These are phyloP conservation scores for Artemisia annua DNA, from an alignment of 129 eudicot genomes.

Conservation along the genomic window DNA sequence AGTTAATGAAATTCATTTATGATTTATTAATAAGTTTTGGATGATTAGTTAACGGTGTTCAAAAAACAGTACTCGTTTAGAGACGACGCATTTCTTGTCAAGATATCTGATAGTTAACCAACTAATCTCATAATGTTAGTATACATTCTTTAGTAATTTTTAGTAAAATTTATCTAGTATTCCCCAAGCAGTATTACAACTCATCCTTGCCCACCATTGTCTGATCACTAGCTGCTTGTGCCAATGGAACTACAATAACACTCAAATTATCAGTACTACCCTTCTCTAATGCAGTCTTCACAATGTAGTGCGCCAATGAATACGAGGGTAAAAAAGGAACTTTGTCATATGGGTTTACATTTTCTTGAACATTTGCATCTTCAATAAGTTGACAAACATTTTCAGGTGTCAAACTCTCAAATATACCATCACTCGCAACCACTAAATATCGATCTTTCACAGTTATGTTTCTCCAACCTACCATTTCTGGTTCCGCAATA, in stretches of 20 bases:
- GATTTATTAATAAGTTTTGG: no score
- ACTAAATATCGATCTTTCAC: constrained; percentile 49
- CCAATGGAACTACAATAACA: constrained; percentile 58
- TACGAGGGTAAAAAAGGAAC: constrained; percentile 19
- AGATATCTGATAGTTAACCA: no score
- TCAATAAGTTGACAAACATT: constrained; percentile 56
- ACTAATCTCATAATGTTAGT: no score
- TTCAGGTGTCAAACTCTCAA: constrained; percentile 53
- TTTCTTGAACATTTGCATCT: constrained; percentile 23
- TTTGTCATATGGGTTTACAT: constrained; percentile 11
- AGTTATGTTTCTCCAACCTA: constrained; percentile 48
- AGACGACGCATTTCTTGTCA: no score
- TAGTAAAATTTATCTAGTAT: not conserved
- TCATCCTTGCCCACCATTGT: constrained; percentile 16
- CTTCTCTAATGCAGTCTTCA: constrained; percentile 45
- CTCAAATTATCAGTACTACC: constrained; percentile 78
- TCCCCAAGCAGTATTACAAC: constrained; percentile 23
- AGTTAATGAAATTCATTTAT: no score
- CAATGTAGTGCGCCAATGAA: constrained; percentile 49
- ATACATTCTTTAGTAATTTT: not conserved
- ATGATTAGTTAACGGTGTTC: no score
- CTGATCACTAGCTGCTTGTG: constrained; percentile 13
- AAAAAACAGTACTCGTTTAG: no score
- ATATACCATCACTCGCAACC: constrained; percentile 72
- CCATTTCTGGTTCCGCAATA: constrained; percentile 54